phyloP scores from a whole-genome alignment of 164 flowering plant species.

The Umbellularia californica region DNA sequence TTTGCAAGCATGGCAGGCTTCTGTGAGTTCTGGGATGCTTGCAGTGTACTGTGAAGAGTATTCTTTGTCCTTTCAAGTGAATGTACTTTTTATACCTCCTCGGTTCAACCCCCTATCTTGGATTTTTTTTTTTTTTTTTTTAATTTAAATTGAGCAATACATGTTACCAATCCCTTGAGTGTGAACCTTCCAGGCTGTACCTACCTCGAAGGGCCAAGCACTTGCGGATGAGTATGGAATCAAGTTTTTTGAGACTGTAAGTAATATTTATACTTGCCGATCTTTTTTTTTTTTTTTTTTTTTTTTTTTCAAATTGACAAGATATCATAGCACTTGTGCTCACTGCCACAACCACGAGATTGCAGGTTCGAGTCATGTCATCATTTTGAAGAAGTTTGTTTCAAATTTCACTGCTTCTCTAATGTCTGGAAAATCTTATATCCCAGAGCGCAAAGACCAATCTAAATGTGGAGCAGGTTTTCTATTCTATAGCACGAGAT shows the following conservation, averaged over 20 bases:
- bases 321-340: too few relatives aligned
- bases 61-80: background rate
- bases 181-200: slow-evolving; percentile 55
- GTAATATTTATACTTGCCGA: slow-evolving; percentile 11
- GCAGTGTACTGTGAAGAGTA: background rate
- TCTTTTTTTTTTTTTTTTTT: too few relatives aligned
- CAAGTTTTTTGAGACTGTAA: slow-evolving; percentile 89
- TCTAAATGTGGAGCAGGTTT: slow-evolving; percentile 82
- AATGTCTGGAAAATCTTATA: slow-evolving; percentile 10
- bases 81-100: too few relatives aligned
- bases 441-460: slow-evolving; percentile 85
- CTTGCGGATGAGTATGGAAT: slow-evolving; percentile 92
- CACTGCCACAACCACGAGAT: too few relatives aligned
- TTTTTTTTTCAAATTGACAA: background rate
- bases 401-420: too few relatives aligned
- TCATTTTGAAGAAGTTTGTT: too few relatives aligned
- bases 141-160: background rate
- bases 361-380: too few relatives aligned
- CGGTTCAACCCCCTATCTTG: background rate
- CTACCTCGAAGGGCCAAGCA: slow-evolving; percentile 83
- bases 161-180: slow-evolving; percentile 1
- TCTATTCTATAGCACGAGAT: slow-evolving; percentile 78
- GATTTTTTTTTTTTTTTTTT: background rate
- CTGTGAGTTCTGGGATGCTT: background rate
- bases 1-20: background rate